Conservation (phyloP, 2,329 filamentous ascomycete species). For the Cyphellophora europaea region DNA sequence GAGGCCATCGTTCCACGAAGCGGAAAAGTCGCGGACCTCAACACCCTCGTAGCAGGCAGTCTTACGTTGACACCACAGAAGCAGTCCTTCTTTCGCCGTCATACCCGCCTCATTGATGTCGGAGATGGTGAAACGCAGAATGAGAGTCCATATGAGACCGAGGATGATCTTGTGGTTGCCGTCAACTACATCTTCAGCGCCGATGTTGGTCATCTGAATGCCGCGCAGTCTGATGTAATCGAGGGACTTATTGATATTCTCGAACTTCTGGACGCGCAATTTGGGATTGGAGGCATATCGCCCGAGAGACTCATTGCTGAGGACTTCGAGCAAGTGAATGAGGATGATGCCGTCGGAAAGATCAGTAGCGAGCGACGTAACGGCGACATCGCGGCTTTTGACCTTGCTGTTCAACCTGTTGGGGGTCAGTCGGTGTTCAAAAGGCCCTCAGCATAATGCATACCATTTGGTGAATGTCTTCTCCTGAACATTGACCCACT, state of each 20-base stretch:
- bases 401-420: constrained; percentile 94
- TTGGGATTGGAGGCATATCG: constrained; percentile 96
- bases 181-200: constrained; percentile 95
- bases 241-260: constrained; percentile 93
- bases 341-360: constrained; percentile 91
- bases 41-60: constrained; percentile 98
- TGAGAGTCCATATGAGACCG: constrained; percentile 95
- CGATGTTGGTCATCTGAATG: constrained; percentile 98
- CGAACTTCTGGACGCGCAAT: constrained; percentile 90
- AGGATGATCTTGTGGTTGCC: constrained; percentile 97
- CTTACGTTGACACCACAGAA: constrained; percentile 97
- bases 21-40: constrained; percentile 87
- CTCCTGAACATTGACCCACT: constrained; percentile 74
- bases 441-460: constrained; percentile 6
- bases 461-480: constrained; percentile 99
- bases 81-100: constrained; percentile 89
- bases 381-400: constrained; percentile 63
- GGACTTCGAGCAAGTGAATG: constrained; percentile 93
- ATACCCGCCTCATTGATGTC: constrained; percentile 98
- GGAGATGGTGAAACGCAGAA: constrained; percentile 94
- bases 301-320: constrained; percentile 87
- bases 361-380: constrained; percentile 80
- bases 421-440: constrained; percentile 5
- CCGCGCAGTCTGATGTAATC: constrained; percentile 84
- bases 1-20: constrained; percentile 93